Evolutionary conservation across 352 stramenopile genomes (phyloP).

Genomic region (Phytophthora citrophthora): DNA sequence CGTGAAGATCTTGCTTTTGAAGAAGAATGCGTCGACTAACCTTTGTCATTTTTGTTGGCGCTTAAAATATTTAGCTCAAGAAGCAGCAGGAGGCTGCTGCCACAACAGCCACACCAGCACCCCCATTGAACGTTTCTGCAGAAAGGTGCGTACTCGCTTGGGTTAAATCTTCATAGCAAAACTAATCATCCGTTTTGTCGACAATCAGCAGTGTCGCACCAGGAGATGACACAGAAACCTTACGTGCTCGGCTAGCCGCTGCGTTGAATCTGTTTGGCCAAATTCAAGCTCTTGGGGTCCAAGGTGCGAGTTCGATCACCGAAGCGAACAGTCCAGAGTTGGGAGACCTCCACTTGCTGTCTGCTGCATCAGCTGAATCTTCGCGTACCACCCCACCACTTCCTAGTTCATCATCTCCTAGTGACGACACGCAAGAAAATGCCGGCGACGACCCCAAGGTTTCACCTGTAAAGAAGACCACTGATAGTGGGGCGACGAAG

Average conservation of each 20-base stretch:
- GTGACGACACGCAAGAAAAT: constrained; percentile 9
- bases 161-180: background rate
- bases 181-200: constrained; percentile 1
- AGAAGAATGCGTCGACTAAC: constrained; percentile 8
- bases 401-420: constrained; percentile 13
- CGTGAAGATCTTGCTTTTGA: background rate
- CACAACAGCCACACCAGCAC: constrained; percentile 1
- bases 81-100: constrained; percentile 14
- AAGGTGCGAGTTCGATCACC: constrained; percentile 22
- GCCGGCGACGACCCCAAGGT: constrained; percentile 1
- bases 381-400: constrained; percentile 8
- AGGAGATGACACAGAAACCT: constrained; percentile 18
- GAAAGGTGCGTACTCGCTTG: constrained; percentile 17
- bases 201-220: constrained; percentile 19
- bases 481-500: constrained; percentile 3
- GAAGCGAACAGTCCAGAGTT: constrained; percentile 15
- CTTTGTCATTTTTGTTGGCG: constrained; percentile 1
- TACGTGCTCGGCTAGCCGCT: constrained; percentile 24
- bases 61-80: constrained; percentile 19
- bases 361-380: constrained; percentile 23
- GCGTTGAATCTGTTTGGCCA: constrained; percentile 34
- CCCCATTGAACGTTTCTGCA: constrained; percentile 4
- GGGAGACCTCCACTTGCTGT: constrained; percentile 33
- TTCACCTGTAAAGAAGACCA: constrained; percentile 4
- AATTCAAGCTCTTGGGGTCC: constrained; percentile 33